Percentiles rank a stretch among this genome's conserved stretches.
phyloP scores from a whole-genome alignment of 305 asterid species.

The Rubia peregrina region DNA sequence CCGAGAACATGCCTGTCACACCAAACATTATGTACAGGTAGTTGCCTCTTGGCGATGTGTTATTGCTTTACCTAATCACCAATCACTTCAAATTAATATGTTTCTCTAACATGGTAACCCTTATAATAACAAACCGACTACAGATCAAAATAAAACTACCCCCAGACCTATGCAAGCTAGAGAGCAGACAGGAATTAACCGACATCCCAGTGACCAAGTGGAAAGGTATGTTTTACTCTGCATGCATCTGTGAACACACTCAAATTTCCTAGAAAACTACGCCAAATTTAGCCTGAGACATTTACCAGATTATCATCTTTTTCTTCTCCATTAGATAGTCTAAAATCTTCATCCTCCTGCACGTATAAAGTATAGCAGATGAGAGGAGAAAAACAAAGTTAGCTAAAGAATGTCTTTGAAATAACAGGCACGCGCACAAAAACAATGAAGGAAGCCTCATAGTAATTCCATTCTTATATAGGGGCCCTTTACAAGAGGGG shows the following conservation, averaged over 20 bases:
- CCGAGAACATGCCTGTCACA: not conserved
- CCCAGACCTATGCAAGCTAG: not conserved
- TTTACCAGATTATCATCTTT: constrained; percentile 50
- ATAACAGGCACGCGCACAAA: not conserved
- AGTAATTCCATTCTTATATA: not conserved
- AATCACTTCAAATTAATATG: not conserved
- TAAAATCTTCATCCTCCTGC: constrained; percentile 81
- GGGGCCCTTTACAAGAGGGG: not conserved
- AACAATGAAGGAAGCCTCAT: not conserved
- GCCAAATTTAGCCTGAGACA: not conserved
- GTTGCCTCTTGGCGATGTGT: not conserved
- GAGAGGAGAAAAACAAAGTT: not conserved
- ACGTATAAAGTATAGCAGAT: not conserved
- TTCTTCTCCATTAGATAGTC: constrained; percentile 53
- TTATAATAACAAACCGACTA: not conserved
- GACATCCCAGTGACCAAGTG: constrained; percentile 5
- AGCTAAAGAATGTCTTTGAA: not conserved
- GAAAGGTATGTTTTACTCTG: not conserved
- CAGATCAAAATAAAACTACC: not conserved
- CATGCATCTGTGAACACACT: not conserved
- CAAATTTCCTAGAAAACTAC: not conserved
- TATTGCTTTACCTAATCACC: not conserved
- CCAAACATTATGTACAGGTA: not conserved
- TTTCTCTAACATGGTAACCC: not conserved
- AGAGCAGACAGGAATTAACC: not conserved